These are phyloP conservation scores for Phytophthora multivora DNA, from an alignment of 352 stramenopile genomes.

Conservation along the genomic window DNA sequence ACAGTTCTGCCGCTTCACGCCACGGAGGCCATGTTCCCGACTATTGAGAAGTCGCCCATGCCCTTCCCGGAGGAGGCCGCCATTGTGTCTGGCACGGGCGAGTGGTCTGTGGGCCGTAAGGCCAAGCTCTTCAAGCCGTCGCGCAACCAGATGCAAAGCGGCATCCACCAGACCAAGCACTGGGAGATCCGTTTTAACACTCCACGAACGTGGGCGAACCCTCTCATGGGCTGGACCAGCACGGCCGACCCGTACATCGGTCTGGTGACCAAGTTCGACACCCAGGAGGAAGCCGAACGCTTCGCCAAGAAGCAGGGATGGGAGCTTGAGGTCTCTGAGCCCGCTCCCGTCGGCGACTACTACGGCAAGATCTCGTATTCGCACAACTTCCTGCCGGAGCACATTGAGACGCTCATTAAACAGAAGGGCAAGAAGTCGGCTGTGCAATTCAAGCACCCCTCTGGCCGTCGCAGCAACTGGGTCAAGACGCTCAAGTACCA, in stretches of 20 bases:
- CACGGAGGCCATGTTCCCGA: slow-evolving; percentile 46
- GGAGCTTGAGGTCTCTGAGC: slow-evolving; percentile 84
- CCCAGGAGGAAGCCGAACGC: slow-evolving; percentile 77
- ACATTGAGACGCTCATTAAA: slow-evolving; percentile 82
- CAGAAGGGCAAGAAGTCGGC: slow-evolving; percentile 78
- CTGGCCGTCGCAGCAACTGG: slow-evolving; percentile 82
- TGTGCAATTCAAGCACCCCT: slow-evolving; percentile 79
- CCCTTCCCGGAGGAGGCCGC: slow-evolving; percentile 65
- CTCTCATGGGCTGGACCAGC: slow-evolving; percentile 94
- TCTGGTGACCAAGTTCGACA: slow-evolving; percentile 90
- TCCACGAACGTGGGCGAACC: slow-evolving; percentile 90
- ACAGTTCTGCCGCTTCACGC: slow-evolving; percentile 77
- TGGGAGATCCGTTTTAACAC: slow-evolving; percentile 86
- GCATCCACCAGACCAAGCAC: slow-evolving; percentile 81
- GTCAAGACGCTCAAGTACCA: slow-evolving; percentile 91
- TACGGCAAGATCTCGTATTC: slow-evolving; percentile 85
- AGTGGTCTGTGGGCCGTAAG: slow-evolving; percentile 73
- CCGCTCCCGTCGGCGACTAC: slow-evolving; percentile 70
- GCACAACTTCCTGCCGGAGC: slow-evolving; percentile 83
- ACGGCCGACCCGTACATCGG: slow-evolving; percentile 88
- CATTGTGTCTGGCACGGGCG: slow-evolving; percentile 65
- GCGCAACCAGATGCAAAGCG: slow-evolving; percentile 88
- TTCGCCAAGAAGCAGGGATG: slow-evolving; percentile 89
- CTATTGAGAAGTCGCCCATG: slow-evolving; percentile 58
- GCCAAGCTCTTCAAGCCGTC: slow-evolving; percentile 74